Base-by-base conservation (phyloP, 2,329 filamentous ascomycete species). In the Trichoderma koningiopsis region DNA sequence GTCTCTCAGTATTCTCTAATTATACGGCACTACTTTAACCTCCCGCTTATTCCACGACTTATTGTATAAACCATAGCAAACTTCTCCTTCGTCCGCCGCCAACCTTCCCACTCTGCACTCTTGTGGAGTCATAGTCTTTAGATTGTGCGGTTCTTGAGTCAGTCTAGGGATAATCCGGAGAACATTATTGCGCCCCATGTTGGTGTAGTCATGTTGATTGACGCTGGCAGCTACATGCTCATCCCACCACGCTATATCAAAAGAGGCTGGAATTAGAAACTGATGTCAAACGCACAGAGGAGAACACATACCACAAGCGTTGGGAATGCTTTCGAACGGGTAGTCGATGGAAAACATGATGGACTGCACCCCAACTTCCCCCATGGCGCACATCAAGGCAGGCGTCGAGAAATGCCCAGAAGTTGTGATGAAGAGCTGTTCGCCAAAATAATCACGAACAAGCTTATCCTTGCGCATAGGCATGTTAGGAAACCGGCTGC, bases 371-470 rank as follows among this genome's bases (percentile, higher is more conserved):
- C 84, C 81, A 35, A 88, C 78, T 72, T 86, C 81, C n/a, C 79
- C 77, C 33, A 85, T 78, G 37, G 82, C 83, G 61, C 81, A 87
- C 70, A 86, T 79, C 57, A 88, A 75, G 1, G 84, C 85, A 0
- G 82, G 76, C 0, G 84, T 87, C 0, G 83, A 87, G 72, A 88
- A 88, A 74, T 88, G 83, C 0, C 86, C 86, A 66, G 80, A 83
- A 0, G 86, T 88, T 3, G 86, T 88, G 71, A 88, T 83, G 83
- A 83, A 88, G 65, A 88, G 78, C 74, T 88, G 88, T 40, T 82
- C 72, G n/a, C 78, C 79, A 75, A 88, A 88, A 76, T 88, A 88
- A 27, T 87, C 81, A 27, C 80, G 80, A 72, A 83, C 80, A 31
- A 68, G 65, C 0, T 80, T 82, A 75, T 82, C 81, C 77, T 86